phyloP scores from a whole-genome alignment of 2,329 filamentous ascomycete species.

The Karstenula rhodostoma region DNA sequence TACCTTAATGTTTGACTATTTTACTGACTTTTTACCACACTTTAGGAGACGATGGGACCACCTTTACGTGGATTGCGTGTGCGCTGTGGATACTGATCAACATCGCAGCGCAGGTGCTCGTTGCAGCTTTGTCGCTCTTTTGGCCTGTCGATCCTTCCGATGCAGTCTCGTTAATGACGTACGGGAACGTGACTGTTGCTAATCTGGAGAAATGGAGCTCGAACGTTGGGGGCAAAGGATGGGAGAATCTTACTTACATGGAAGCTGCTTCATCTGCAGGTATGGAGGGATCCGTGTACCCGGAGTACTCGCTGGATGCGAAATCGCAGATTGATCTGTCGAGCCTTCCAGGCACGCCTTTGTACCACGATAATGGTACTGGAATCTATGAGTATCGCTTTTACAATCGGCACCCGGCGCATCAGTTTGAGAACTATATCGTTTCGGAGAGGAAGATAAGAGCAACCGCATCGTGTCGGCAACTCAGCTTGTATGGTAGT shows the following conservation, averaged over 20 bases:
- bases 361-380: conserved; percentile 34
- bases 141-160: conserved; percentile 44
- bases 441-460: conserved; percentile 33
- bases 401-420: conserved; percentile 42
- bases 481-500: conserved; percentile 25
- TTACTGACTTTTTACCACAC: too few species aligned
- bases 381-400: conserved; percentile 40
- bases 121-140: conserved; percentile 44
- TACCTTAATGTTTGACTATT: too few species aligned
- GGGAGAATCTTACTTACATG: conserved; percentile 23
- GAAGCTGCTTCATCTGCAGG: conserved; percentile 43
- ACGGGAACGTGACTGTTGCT: conserved; percentile 39
- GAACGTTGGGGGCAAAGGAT: conserved; percentile 4
- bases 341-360: conserved; percentile 30
- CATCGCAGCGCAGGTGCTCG: conserved; percentile 44
- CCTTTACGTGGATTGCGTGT: conserved; percentile 45
- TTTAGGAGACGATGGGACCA: conserved; percentile 34
- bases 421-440: conserved; percentile 39
- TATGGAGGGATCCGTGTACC: conserved; percentile 38
- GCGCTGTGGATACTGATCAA: conserved; percentile 43
- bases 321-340: conserved; percentile 29
- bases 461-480: conserved; percentile 30
- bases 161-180: conserved; percentile 32
- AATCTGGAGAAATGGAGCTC: conserved; percentile 35
- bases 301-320: conserved; percentile 23